These are phyloP conservation scores for Syzygium aqueum DNA, from an alignment of 345 rosid genomes.

Conservation along the genomic window DNA sequence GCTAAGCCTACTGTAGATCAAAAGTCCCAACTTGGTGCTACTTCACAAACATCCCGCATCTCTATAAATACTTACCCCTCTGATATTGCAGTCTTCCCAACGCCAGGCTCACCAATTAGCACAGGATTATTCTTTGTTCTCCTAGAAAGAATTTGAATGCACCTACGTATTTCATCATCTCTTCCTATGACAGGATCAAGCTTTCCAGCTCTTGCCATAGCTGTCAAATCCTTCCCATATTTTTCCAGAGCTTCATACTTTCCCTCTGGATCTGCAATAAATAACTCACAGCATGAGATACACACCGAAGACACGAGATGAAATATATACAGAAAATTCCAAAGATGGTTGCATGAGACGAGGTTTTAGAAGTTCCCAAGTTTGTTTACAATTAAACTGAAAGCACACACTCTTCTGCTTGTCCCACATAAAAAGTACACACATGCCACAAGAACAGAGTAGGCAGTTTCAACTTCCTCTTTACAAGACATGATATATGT, in stretches of 20 bases:
- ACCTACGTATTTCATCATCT: constrained; percentile 98
- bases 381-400: background rate
- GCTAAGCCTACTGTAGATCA: background rate
- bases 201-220: constrained; percentile 95
- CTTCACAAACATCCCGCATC: background rate
- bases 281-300: background rate
- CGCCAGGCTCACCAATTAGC: constrained; percentile 97
- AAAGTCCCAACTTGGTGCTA: background rate
- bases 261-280: constrained; percentile 82
- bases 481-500: background rate
- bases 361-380: background rate
- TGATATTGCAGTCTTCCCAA: constrained; percentile 98
- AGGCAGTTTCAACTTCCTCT: background rate
- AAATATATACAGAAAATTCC: background rate
- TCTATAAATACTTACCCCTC: constrained; percentile 60
- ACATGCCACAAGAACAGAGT: background rate
- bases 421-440: background rate
- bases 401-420: background rate
- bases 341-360: background rate
- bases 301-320: constrained; percentile 1
- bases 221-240: constrained; percentile 96
- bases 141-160: constrained; percentile 96
- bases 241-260: constrained; percentile 94
- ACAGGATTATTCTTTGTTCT: constrained; percentile 99
- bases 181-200: constrained; percentile 98